Percentiles rank a stretch among this genome's conserved stretches.
Evolutionary conservation across 2,329 filamentous ascomycete genomes (phyloP).

Genomic region (Ophiostoma sp.): DNA sequence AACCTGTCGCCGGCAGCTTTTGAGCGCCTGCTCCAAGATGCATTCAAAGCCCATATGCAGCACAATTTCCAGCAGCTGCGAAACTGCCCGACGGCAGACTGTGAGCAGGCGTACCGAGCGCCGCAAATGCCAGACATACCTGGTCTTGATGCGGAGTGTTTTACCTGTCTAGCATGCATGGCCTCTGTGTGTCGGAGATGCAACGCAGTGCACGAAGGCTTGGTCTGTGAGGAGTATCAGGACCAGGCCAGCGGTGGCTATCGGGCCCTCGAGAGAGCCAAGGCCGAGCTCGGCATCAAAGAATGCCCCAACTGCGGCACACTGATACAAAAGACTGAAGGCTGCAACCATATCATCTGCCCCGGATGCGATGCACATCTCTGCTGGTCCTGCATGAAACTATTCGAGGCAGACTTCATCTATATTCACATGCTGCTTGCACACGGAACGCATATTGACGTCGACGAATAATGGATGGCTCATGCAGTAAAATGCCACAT

Average conservation of each 20-base stretch:
- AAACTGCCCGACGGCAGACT: conserved; percentile 43
- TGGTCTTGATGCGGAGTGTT: conserved; percentile 14
- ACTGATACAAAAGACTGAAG: conserved; percentile 17
- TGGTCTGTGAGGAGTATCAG: conserved; percentile 19
- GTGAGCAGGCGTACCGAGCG: conserved; percentile 39
- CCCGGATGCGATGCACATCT: conserved; percentile 17
- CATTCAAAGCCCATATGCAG: conserved; percentile 35
- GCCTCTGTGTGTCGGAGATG: conserved; percentile 35
- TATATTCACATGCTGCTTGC: too few species aligned
- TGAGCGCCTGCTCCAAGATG: conserved; percentile 37
- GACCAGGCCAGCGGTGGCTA: conserved; percentile 16
- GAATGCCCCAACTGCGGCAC: conserved; percentile 22
- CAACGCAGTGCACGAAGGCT: conserved; percentile 32
- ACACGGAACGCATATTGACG: too few species aligned
- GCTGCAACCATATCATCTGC: conserved; percentile 22
- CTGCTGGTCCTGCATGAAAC: conserved; percentile 11
- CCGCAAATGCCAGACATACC: conserved; percentile 17
- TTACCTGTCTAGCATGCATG: conserved; percentile 38
- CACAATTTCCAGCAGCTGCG: conserved; percentile 33
- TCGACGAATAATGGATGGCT: too few species aligned
- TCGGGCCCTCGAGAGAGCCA: conserved; percentile 14
- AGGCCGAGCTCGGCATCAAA: conserved; percentile 22
- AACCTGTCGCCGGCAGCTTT: conserved; percentile 33
- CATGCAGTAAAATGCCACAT: too few species aligned
- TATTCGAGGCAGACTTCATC: too few species aligned